These are phyloP conservation scores for Tarenaya hassleriana DNA, from an alignment of 345 rosid genomes.

Conservation along the genomic window DNA sequence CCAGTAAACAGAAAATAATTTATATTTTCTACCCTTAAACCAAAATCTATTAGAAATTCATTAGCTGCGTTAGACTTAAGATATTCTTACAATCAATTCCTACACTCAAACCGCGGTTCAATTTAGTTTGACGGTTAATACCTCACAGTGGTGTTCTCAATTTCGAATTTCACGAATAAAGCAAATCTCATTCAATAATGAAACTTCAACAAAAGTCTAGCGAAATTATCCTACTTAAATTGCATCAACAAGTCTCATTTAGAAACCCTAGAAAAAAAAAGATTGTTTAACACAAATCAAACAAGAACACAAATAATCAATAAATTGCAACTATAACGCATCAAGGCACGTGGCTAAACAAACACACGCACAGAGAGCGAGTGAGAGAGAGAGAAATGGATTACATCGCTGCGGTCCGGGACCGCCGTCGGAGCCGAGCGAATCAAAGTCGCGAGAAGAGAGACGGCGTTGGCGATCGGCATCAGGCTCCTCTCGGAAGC, in stretches of 20 bases:
- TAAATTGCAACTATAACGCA: neutral
- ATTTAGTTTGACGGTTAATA: neutral
- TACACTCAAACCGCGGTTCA: neutral
- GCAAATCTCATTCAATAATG: too few species aligned
- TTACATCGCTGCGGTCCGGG: constrained; percentile 93
- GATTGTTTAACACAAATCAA: neutral
- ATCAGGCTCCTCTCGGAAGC: constrained; percentile 66
- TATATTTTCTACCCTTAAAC: neutral
- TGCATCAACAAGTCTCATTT: constrained; percentile 11
- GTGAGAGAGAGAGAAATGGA: constrained; percentile 6
- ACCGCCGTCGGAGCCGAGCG: constrained; percentile 76
- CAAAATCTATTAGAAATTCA: too few species aligned
- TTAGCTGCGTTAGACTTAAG: neutral
- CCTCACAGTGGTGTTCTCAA: neutral
- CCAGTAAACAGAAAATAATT: neutral
- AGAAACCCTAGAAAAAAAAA: constrained; percentile 25
- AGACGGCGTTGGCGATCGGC: constrained; percentile 68
- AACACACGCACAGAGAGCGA: constrained; percentile 2
- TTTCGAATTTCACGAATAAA: too few species aligned
- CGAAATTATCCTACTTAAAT: neutral
- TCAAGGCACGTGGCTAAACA: too few species aligned
- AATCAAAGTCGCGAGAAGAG: constrained; percentile 73
- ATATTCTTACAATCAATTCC: neutral
- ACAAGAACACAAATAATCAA: neutral
- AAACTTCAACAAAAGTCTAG: neutral